These are phyloP conservation scores for Fusarium virguliforme DNA, from an alignment of 2,329 filamentous ascomycete genomes.

Conservation along the genomic window DNA sequence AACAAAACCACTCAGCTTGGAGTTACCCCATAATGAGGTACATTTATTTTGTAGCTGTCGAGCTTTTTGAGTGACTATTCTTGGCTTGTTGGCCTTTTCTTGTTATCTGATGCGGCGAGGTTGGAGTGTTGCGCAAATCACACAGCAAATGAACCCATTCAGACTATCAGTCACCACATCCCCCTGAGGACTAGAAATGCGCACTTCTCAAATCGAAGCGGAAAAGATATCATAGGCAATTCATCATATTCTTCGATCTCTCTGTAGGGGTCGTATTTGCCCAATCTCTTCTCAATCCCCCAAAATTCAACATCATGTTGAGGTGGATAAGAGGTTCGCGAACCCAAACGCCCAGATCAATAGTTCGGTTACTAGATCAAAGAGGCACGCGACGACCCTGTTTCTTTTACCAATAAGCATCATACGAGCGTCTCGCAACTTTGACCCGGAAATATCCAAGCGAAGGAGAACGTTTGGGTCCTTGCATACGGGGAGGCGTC, in stretches of 20 bases:
- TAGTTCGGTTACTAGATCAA: conserved; percentile 3
- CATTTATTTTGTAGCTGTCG: background rate
- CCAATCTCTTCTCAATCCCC: background rate
- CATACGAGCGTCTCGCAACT: background rate
- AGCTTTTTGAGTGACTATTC: background rate
- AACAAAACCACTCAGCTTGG: background rate
- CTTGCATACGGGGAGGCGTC: conserved; percentile 4
- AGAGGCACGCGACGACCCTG: conserved; percentile 4
- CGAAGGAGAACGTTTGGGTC: background rate
- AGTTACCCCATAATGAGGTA: background rate
- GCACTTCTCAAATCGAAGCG: background rate
- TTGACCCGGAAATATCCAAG: background rate
- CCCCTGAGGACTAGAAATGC: background rate
- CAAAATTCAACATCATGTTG: background rate
- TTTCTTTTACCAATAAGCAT: conserved; percentile 4
- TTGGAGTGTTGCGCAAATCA: background rate
- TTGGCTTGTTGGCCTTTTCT: no score
- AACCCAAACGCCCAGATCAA: conserved; percentile 6
- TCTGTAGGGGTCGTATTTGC: background rate
- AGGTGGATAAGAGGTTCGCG: background rate
- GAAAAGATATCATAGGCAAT: background rate
- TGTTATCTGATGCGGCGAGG: background rate
- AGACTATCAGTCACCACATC: background rate
- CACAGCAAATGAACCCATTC: background rate
- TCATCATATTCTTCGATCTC: background rate